These are phyloP conservation scores for Cudoniella acicularis DNA, from an alignment of 495 filamentous ascomycete genomes.

Conservation along the genomic window DNA sequence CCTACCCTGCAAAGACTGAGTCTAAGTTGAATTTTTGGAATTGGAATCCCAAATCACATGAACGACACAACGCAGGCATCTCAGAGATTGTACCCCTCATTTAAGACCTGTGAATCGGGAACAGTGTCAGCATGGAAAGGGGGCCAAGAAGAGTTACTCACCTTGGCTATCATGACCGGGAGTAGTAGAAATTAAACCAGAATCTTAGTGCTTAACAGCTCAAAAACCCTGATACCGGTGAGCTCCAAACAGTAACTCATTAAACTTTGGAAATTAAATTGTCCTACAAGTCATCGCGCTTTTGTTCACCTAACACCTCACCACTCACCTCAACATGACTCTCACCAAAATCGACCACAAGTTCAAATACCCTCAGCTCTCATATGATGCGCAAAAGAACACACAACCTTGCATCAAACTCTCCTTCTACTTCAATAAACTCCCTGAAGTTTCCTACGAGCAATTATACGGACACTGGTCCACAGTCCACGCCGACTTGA, in stretches of 20 bases:
- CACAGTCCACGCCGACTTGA: conserved; percentile 3
- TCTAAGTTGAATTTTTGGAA: too few relatives aligned
- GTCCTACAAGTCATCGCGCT: too few relatives aligned
- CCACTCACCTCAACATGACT: background rate
- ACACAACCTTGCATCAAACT: background rate
- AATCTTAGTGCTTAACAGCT: too few relatives aligned
- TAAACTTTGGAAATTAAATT: too few relatives aligned
- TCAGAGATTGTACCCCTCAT: background rate
- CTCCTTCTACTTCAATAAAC: background rate
- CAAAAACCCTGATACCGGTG: too few relatives aligned
- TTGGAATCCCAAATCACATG: too few relatives aligned
- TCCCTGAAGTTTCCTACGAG: background rate
- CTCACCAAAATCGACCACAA: background rate
- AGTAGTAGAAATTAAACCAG: too few relatives aligned
- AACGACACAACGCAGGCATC: background rate
- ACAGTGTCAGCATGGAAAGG: too few relatives aligned
- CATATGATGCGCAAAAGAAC: background rate
- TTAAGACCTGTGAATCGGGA: too few relatives aligned
- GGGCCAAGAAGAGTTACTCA: too few relatives aligned
- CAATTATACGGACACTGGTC: background rate
- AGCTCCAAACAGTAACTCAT: too few relatives aligned
- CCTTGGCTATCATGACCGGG: too few relatives aligned
- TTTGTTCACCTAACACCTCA: background rate
- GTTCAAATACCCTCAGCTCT: background rate
- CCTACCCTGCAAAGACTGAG: background rate